These are phyloP conservation scores for Pestalotiopsis fici DNA, from an alignment of 2,329 filamentous ascomycete genomes.

Conservation along the genomic window DNA sequence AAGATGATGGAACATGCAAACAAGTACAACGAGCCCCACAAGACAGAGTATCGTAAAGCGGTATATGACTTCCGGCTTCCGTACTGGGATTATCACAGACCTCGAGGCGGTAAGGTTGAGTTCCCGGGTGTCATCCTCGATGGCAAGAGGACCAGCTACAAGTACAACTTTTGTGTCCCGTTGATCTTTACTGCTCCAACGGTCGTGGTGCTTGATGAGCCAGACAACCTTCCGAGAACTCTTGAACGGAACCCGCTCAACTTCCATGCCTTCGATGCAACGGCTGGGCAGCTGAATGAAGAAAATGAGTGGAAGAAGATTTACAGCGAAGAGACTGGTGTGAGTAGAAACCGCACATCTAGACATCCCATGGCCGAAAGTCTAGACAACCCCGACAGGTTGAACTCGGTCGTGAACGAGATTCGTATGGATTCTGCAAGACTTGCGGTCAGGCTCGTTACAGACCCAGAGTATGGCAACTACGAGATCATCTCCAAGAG, in stretches of 20 bases:
- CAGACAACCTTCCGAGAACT: background rate
- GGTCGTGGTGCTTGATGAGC: background rate
- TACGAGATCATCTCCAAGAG: background rate
- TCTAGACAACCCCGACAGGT: background rate
- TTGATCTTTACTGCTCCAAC: background rate
- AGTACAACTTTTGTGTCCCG: background rate
- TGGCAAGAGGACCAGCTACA: background rate
- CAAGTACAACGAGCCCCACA: background rate
- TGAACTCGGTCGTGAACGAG: background rate
- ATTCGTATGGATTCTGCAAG: background rate
- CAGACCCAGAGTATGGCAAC: background rate
- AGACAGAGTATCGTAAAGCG: background rate
- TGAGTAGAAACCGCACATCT: background rate
- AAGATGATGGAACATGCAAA: background rate
- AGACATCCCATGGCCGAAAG: background rate
- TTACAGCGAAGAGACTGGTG: background rate
- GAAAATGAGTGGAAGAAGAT: background rate
- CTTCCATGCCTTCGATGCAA: background rate
- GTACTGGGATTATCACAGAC: background rate
- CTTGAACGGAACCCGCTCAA: background rate
- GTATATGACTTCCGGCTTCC: background rate
- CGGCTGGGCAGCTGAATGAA: background rate
- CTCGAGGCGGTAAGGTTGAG: background rate
- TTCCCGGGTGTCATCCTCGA: background rate
- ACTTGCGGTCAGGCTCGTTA: background rate